Base-by-base conservation (phyloP, 345 rosid genomes). In the Dimocarpus longan region DNA sequence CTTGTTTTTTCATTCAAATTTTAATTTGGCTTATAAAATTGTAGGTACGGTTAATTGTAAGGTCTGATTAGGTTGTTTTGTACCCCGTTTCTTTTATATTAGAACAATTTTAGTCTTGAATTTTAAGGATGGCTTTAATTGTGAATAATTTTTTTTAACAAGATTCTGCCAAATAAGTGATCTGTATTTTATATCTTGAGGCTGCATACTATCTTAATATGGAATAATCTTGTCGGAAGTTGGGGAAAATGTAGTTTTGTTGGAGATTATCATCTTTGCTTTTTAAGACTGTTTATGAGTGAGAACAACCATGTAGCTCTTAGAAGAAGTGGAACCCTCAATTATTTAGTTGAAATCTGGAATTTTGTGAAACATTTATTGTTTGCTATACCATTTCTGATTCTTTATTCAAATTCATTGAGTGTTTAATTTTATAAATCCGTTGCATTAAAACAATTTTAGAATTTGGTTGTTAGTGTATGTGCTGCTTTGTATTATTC, bases 11-110 rank as follows among this genome's bases (percentile, higher is more conserved):
- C n/a, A 21, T 56, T 72, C 48, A 37, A 6, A 54, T 10, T 59
- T 70, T 70, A 50, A 37, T 11, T 70, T 70, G 73, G 28, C 50
- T 46, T 8, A 21, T 3, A 28, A 26, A 59, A 56, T 19, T 52
- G 46, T 18, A 52, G 44, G 64, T 19, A 52, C 42, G 21, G 22
- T 24, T 64, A 18, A 64, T 64, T 66, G 44, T 37, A 66, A 13
- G 67, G 22, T 74, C 39, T 64, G 43, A 52, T 72, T 4, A 3
- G 75, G 75, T 37, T 28, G 10, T 26, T 72, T 72, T 44, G 37
- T 56, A 19, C 48, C 48, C 48, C 5, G 75, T 56, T 71, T 52
- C 75, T 54, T 72, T 48, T 26, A 21, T 60, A 39, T 56, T 44
- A 42, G 7, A 19, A 19, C 40, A 71, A 71, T 73, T 39, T 59